phyloP scores from a whole-genome alignment of 2,329 filamentous ascomycete species.

The Trichocomaceae sp. region DNA sequence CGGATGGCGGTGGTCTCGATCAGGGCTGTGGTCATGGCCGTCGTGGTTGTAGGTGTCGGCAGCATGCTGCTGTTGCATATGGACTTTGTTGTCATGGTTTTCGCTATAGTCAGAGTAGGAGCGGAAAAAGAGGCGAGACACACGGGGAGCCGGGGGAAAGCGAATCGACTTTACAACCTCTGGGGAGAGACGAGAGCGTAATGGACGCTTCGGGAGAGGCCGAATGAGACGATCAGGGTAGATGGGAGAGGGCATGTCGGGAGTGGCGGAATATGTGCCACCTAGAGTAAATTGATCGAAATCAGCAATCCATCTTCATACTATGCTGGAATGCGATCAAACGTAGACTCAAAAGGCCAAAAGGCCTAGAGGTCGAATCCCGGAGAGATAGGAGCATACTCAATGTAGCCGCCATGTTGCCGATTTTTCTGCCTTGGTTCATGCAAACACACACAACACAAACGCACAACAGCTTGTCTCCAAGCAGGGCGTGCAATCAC shows the following conservation, averaged over 20 bases:
- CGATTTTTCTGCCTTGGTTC: constrained; percentile 17
- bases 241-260: constrained; percentile 69
- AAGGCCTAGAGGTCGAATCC: neutral
- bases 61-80: constrained; percentile 39
- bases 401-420: constrained; percentile 39
- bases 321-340: neutral
- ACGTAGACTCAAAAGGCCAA: neutral
- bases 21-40: constrained; percentile 30
- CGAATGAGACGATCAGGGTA: constrained; percentile 89
- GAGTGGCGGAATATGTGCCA: constrained; percentile 45
- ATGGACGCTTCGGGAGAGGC: constrained; percentile 78
- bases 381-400: constrained; percentile 30
- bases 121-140: constrained; percentile 70
- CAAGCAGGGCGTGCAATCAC: neutral
- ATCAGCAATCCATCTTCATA: constrained; percentile 19
- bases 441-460: neutral
- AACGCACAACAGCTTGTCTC: neutral
- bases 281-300: constrained; percentile 38
- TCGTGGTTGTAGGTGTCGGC: constrained; percentile 23
- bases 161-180: constrained; percentile 76
- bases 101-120: constrained; percentile 54
- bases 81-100: constrained; percentile 41
- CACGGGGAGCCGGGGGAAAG: constrained; percentile 68
- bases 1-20: constrained; percentile 35
- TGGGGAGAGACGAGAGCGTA: constrained; percentile 80